A percentile compares a stretch with the other conserved stretches of the same genome.
Conservation (phyloP, 345 rosid genomes). For the Noccaea caerulescens region DNA sequence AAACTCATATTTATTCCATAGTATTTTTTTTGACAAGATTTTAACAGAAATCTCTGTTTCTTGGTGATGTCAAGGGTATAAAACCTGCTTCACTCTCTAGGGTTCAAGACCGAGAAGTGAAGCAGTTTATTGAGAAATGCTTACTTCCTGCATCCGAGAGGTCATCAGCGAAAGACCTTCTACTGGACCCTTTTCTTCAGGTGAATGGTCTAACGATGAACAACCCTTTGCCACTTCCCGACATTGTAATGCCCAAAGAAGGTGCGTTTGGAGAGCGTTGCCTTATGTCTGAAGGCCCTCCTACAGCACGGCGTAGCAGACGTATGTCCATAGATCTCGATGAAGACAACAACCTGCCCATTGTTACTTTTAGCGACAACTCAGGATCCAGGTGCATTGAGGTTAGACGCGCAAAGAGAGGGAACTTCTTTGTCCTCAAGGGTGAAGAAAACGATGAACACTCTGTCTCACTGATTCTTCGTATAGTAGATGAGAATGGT, state of each 20-base stretch:
- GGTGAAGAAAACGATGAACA: conserved; percentile 76
- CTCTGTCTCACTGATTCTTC: conserved; percentile 73
- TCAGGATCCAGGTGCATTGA: conserved; percentile 55
- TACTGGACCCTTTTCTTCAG: conserved; percentile 75
- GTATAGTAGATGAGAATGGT: conserved; percentile 77
- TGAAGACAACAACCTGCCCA: conserved; percentile 57
- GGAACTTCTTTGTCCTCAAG: conserved; percentile 61
- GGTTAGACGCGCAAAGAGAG: conserved; percentile 65
- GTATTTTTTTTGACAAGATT: neutral
- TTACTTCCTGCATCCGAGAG: conserved; percentile 78
- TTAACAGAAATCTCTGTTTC: neutral
- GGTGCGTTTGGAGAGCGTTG: conserved; percentile 75
- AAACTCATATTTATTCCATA: conserved; percentile 12
- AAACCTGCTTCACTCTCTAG: conserved; percentile 81
- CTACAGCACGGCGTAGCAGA: conserved; percentile 44
- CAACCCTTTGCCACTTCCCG: conserved; percentile 62
- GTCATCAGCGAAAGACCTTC: conserved; percentile 76
- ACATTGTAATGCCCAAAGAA: conserved; percentile 64
- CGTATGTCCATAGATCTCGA: conserved; percentile 65
- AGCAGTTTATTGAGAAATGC: conserved; percentile 84
- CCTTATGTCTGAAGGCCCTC: conserved; percentile 79
- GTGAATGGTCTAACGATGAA: conserved; percentile 54
- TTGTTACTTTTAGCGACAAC: conserved; percentile 52
- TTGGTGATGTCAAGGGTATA: conserved; percentile 60
- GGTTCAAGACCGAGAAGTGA: conserved; percentile 71